A percentile compares a stretch with the other conserved stretches of the same genome.
phyloP scores from a whole-genome alignment of 2,329 filamentous ascomycete species.

The Tolypocladium album region DNA sequence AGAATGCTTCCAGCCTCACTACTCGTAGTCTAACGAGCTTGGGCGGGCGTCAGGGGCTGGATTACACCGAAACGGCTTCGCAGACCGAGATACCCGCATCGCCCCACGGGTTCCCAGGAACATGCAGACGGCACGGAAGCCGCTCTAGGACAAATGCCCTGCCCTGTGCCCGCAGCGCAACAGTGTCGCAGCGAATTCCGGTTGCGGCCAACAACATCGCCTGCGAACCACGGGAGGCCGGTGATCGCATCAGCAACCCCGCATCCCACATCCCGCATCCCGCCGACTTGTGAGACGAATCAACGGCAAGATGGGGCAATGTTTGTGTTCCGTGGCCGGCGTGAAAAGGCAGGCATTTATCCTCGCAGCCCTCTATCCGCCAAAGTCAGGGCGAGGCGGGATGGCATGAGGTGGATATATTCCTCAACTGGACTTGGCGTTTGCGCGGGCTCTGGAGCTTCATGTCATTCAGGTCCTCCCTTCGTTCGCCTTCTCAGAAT shows the following conservation, averaged over 20 bases:
- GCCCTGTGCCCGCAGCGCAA: neutral
- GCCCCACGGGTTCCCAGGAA: neutral
- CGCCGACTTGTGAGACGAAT: neutral
- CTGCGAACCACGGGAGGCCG: neutral
- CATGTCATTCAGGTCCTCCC: neutral
- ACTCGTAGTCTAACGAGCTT: neutral
- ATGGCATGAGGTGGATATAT: neutral
- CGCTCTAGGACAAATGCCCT: too few relatives aligned
- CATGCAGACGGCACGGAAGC: neutral
- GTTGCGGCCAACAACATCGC: neutral
- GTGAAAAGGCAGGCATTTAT: neutral
- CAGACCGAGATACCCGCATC: neutral
- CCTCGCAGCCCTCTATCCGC: neutral
- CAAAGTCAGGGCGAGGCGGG: neutral
- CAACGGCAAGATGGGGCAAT: neutral
- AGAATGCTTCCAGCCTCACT: neutral
- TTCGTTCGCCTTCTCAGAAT: neutral
- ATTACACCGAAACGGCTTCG: neutral
- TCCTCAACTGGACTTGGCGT: neutral
- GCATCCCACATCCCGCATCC: neutral
- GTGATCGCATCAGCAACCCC: neutral
- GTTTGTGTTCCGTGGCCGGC: neutral
- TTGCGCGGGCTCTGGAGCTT: neutral
- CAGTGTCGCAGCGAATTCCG: neutral
- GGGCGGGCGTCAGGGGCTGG: neutral